Base-by-base conservation (phyloP, 2,329 filamentous ascomycete genomes). In the Verticillium longisporum region DNA sequence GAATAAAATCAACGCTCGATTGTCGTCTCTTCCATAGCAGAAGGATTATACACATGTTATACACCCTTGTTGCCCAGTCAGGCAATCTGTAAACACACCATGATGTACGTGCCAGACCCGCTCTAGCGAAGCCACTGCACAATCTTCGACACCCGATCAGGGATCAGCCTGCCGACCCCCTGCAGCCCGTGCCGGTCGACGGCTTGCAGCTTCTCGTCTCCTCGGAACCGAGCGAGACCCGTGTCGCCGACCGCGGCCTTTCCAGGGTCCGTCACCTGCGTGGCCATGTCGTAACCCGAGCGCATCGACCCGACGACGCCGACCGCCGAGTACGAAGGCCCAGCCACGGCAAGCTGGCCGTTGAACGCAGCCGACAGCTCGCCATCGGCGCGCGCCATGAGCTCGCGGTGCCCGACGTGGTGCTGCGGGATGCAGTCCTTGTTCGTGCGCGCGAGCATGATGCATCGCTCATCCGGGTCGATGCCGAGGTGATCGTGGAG, bases 381-480 rank as follows among this genome's bases (percentile, higher is more conserved):
- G 2, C 74, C 68, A 67, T 88, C 80, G 1, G 87, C 83, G 1
- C 72, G 70, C 26, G 74, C 75, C 78, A 96, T 85, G 62, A 84
- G 81, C 9, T 78, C 73, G 32, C 83, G 75, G 73, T 98, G 94
- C 38, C 92, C 92, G 1, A 97, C 87, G 0, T 82, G 83, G 73
- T 96, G 96, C 75, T 99, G 95, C 11, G 95, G 94, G 66, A 99
- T 95, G 71, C 92, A 96, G 64, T 95, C 81, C 62, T 78, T 72
- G 64, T 81, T 82, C 55, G 84, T 70, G 61, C 82, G 83, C 15
- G 87, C 87, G 61, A 83, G 78, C 37, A 83, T 82, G n/a, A 86
- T 78, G 18, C 80, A 78, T 0, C 89, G 87, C 32, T 83, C 77
- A 26, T 84, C 82, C 0, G 69, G 65, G 18, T 76, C 80, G 70